Evolutionary conservation across 495 filamentous ascomycete species (phyloP).

Genomic region (Apodospora peruviana): DNA sequence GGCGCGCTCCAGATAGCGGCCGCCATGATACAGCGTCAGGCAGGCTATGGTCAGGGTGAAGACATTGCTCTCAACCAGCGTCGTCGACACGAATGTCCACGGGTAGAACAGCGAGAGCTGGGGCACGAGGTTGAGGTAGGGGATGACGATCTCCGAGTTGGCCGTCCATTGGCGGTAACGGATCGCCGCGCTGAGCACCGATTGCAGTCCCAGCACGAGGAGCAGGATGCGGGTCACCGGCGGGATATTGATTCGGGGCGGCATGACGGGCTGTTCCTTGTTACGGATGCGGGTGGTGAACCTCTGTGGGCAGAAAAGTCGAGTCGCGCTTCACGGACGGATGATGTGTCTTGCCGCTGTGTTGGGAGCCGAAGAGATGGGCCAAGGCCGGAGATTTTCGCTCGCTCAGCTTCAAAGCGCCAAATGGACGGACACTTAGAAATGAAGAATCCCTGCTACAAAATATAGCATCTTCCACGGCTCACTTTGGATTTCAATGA

Average conservation of each 20-base stretch:
- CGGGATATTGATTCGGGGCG: constrained; percentile 83
- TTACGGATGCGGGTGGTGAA: too few relatives aligned
- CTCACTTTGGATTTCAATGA: too few relatives aligned
- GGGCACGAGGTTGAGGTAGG: constrained; percentile 83
- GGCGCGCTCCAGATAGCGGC: constrained; percentile 90
- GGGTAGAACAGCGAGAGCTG: constrained; percentile 79
- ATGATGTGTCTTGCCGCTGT: too few relatives aligned
- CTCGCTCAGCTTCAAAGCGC: too few relatives aligned
- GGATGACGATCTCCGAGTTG: constrained; percentile 58
- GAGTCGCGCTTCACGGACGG: not conserved
- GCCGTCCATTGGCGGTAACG: constrained; percentile 60
- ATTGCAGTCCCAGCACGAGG: constrained; percentile 65
- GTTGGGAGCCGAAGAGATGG: too few relatives aligned
- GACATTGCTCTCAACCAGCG: constrained; percentile 89
- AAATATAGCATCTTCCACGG: too few relatives aligned
- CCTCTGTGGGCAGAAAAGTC: not conserved
- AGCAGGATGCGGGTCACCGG: constrained; percentile 83
- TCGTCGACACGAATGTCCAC: constrained; percentile 84
- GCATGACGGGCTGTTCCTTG: constrained; percentile 59
- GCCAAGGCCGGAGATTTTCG: too few relatives aligned
- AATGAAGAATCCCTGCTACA: too few relatives aligned
- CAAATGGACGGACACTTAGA: too few relatives aligned
- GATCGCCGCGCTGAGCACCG: constrained; percentile 73
- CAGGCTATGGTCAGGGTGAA: constrained; percentile 78
- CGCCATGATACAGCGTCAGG: constrained; percentile 83